These are phyloP conservation scores for Phytophthora rubi DNA, from an alignment of 352 stramenopile genomes.

Conservation along the genomic window DNA sequence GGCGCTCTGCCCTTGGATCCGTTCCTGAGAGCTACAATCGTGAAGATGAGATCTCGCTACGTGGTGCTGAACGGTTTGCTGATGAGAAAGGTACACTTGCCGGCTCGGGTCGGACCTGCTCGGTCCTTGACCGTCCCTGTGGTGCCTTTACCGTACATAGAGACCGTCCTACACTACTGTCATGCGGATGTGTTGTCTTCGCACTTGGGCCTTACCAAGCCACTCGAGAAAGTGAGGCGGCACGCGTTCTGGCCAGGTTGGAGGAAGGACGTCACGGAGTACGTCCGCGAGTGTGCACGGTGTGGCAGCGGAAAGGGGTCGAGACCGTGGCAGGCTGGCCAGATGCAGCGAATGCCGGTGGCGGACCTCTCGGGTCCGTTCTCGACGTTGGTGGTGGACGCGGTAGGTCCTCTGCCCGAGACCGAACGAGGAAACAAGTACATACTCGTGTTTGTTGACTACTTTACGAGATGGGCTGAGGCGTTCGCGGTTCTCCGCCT, in stretches of 20 bases:
- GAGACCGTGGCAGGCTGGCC: conserved; percentile 1
- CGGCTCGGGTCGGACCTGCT: not conserved
- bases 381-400: not conserved
- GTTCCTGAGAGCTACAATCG: not conserved
- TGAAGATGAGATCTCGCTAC: conserved; percentile 1
- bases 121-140: conserved; percentile 6
- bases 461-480: not conserved
- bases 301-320: conserved; percentile 5
- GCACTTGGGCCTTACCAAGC: conserved; percentile 7
- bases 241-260: conserved; percentile 4
- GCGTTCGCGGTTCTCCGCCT: not conserved
- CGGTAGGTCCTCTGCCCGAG: not conserved
- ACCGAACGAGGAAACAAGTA: not conserved
- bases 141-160: conserved; percentile 5
- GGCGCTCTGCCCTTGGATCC: conserved; percentile 11
- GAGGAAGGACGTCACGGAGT: conserved; percentile 3
- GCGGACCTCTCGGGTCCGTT: conserved; percentile 2
- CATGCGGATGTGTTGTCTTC: conserved; percentile 8
- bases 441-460: conserved; percentile 3
- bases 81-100: conserved; percentile 10
- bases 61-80: conserved; percentile 3
- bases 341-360: conserved; percentile 16
- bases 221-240: conserved; percentile 6
- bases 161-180: conserved; percentile 18
- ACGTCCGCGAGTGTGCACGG: not conserved